Evolutionary conservation across 768 basidiomycete genomes (phyloP), one percentile per base, ranked within the genome.

Genomic region (Daedaleopsis sinensis): DNA sequence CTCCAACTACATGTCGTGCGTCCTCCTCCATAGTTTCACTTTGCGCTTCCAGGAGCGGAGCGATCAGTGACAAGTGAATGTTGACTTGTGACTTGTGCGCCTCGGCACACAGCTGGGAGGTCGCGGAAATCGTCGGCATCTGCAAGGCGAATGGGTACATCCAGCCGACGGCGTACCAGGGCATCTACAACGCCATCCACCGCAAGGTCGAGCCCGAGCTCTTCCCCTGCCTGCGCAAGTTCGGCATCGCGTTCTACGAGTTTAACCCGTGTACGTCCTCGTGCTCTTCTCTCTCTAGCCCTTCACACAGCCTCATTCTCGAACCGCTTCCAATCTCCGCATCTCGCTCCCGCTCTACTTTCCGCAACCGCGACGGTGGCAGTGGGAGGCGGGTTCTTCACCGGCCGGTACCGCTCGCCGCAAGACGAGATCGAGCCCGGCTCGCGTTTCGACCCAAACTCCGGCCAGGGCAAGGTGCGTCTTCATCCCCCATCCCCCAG

Each of bases 361-460:
- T 18, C 44, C 9, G 18, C 15, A 43, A 55, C 59, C 37, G n/a
- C 44, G 51, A 3, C 7, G 27, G 7, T 7, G 4, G 16, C 59
- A 75, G 74, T 79, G 24, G 71, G 70, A 8, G 77, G 78, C 13
- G 78, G 77, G 0, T 76, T 78, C 67, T 71, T 71, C 58, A 85
- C 83, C 6, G 78, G 80, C 24, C 60, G 69, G 9, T 75, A 75
- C 65, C 66, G 50, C 55, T 63, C 77, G 0, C 55, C 73, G 9
- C 73, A 80, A 7, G 79, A 78, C 59, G 39, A 71, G 8, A 73
- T 76, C 32, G 84, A 85, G 61, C 61, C 76, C 21, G 85, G 86
- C 18, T 82, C 82, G 12, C 78, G 86, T n/a, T 88, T 88, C 65
- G 84, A 87, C 61, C 74, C 80, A 0, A 68, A 71, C 16, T 76